Base-by-base conservation (phyloP, 2,329 filamentous ascomycete genomes). In the Ilyonectria mors-panacis region DNA sequence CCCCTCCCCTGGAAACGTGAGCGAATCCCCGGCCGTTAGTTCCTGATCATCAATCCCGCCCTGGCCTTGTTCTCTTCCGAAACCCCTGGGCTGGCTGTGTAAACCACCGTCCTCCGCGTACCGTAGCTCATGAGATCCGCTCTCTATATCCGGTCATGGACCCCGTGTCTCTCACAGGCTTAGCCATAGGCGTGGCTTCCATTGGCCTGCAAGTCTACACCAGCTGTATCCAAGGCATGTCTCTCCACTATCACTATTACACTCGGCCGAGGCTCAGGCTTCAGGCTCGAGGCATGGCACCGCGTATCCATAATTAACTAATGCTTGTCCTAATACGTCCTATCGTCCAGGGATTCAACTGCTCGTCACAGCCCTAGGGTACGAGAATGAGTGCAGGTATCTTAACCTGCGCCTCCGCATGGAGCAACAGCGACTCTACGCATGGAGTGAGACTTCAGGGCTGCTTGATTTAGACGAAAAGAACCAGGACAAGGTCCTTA, bases 401-500 rank as follows among this genome's bases (percentile, higher is more conserved):
- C 81, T 86, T 64, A 85, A 85, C 66, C 72, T 86, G 69, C 80
- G 84, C 56, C 73, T 86, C 56, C 82, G 83, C 59, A 84, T 86
- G 81, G 84, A 86, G 71, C 83, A 86, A 75, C 83, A 86, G 67
- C 79, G 84, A 26, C 78, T 86, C 15, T 85, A 84, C 66, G 83
- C 83, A 45, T 86, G 84, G 84, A 84, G 83, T 67, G 84, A 86
- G 69, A 83, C 83, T 2, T 85, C 84, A 12, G 85, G 84, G 9
- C 73, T 86, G 19, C 77, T 85, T 13, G 84, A 85, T 63, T 75
- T 85, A 13, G 82, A 84, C 58, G 74, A 72, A 23, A 79, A 84
- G 56, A 79, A 83, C 53, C 73, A 80, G 50, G 76, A 80, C 39
- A 84, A 80, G 65, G 75, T 86, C 4, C 78, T 83, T 39, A 79